Evolutionary conservation across 2,329 filamentous ascomycete genomes (phyloP), one percentile per base, ranked within the genome.

Genomic region (Stemphylium beticola): DNA sequence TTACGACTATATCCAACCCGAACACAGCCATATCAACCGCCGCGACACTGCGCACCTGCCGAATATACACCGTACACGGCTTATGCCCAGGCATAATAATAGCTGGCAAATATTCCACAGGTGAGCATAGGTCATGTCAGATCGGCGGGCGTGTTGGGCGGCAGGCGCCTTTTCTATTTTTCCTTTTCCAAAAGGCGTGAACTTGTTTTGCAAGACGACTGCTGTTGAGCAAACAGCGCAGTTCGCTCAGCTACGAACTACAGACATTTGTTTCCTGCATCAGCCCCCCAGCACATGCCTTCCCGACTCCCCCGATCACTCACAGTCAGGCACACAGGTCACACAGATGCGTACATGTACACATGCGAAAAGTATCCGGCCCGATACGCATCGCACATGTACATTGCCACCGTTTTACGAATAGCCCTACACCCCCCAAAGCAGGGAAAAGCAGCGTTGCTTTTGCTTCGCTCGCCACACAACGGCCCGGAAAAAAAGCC

Each of bases 41-140:
- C 33, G 29, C 11, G 33, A 34, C 41, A 17, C 31, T 44, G 24
- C 9, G 24, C 22, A 18, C 17, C 6, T 42, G 41, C 41, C 41
- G 41, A 44, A 44, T 44, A 44, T 44, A 34, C 31, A 22, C 41
- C 41, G 41, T 44, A 44, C 41, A 44, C 12, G n/a, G 41, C 41
- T 44, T 44, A 44, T 44, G 31, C 31, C 29, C 41, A 34, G 18
- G 18, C 29, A 24, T 24, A 24, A 44, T 44, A 20, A 9, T 33
- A 12, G 41, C 22, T 32, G 29, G 41, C 29, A 44, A 7, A 22
- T 34, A 15, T 24, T 29, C 29, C 41, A 20, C 6, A 34, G 17
- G 29, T 31, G 31, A 18, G 12, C 15, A 32, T n/a, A 34, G 33
- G 12, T 34, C 41, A 34, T 20, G 41, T n/a, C 41, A 44, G 41